These are phyloP conservation scores for Typha latifolia DNA, from an alignment of 176 grass and related monocot genomes.

Conservation along the genomic window DNA sequence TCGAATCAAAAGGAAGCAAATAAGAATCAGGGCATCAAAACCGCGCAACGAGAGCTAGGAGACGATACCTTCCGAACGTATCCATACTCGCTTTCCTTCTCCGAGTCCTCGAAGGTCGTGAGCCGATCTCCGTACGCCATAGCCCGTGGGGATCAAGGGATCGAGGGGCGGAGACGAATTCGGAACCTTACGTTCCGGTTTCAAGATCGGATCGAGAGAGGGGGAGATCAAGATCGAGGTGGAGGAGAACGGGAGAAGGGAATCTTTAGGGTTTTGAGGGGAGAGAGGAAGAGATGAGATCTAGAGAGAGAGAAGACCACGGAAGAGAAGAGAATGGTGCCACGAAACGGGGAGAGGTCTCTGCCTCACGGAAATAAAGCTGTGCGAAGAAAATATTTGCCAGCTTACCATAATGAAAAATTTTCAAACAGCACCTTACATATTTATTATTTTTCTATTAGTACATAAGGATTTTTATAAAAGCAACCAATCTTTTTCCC, in stretches of 20 bases:
- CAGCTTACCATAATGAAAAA: background rate
- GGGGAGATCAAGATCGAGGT: background rate
- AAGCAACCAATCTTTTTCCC: background rate
- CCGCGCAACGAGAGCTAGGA: background rate
- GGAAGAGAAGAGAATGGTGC: conserved; percentile 22
- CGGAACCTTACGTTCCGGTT: background rate
- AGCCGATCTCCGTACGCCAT: conserved; percentile 72
- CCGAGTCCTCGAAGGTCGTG: conserved; percentile 84
- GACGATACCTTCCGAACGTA: conserved; percentile 87
- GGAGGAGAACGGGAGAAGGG: too few relatives aligned
- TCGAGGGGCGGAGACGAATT: conserved; percentile 6
- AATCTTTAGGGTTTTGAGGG: background rate
- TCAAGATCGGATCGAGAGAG: background rate
- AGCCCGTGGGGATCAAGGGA: conserved; percentile 26
- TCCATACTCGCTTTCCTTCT: conserved; percentile 96
- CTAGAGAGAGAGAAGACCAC: conserved; percentile 22
- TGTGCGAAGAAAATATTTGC: background rate
- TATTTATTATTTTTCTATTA: background rate
- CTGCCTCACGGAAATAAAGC: background rate
- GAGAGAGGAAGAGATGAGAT: background rate
- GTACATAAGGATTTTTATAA: background rate
- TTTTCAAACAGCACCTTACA: background rate
- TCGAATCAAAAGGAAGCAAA: background rate
- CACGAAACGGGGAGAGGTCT: conserved; percentile 32
- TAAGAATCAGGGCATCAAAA: conserved; percentile 1